These are phyloP conservation scores for Candida buenavistaensis DNA, from an alignment of 1,139 yeast genomes.

Conservation along the genomic window DNA sequence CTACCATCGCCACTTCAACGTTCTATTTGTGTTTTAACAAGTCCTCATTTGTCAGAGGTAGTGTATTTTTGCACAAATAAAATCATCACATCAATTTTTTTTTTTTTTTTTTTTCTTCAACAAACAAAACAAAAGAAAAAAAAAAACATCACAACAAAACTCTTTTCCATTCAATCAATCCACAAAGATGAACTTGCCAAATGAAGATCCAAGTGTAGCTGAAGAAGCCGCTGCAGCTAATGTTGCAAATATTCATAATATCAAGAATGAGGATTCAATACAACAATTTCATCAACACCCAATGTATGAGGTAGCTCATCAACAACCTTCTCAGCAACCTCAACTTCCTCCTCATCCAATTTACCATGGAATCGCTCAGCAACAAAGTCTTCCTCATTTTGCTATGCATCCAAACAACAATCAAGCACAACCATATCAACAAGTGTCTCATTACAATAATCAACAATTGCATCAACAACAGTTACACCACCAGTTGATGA, in stretches of 20 bases:
- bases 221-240: slow-evolving; percentile 30
- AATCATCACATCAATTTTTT: too few relatives aligned
- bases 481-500: slow-evolving; percentile 12
- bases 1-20: too few relatives aligned
- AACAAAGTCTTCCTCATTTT: slow-evolving; percentile 6
- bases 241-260: slow-evolving; percentile 11
- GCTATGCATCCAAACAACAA: slow-evolving; percentile 6
- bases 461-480: slow-evolving; percentile 17
- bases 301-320: slow-evolving; percentile 11
- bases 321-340: slow-evolving; percentile 10
- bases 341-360: slow-evolving; percentile 8
- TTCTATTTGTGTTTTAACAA: too few relatives aligned
- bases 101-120: not conserved
- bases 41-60: too few relatives aligned
- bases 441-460: slow-evolving; percentile 17
- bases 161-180: too few relatives aligned
- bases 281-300: too few relatives aligned
- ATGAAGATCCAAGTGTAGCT: slow-evolving; percentile 26
- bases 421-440: slow-evolving; percentile 14
- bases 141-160: too few relatives aligned
- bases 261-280: slow-evolving; percentile 21
- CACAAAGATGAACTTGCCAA: slow-evolving; percentile 27
- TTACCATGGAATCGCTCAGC: slow-evolving; percentile 5
- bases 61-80: too few relatives aligned
- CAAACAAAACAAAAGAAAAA: slow-evolving; percentile 2